Base-by-base conservation (phyloP, 768 basidiomycete genomes). In the Termitomyces sp. region DNA sequence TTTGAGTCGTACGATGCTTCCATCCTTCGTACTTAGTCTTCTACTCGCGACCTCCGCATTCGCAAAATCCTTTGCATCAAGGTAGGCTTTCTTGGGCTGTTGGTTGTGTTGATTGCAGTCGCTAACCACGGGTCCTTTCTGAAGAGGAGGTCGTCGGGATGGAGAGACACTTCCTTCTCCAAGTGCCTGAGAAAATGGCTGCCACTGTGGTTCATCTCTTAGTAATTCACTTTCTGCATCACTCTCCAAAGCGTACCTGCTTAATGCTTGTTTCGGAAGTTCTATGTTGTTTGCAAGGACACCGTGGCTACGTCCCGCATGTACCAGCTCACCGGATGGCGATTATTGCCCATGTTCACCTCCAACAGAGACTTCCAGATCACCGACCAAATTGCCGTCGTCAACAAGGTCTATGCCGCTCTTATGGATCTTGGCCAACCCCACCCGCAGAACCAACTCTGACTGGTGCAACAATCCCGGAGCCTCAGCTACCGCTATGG, bases 381-480 rank as follows among this genome's bases (percentile, higher is more conserved):
- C 45, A 22, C 59, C 18, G 52, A 59, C 37, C 75, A 79, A 59
- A 76, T 84, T 49, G 30, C 52, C 18, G 71, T 72, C 42, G 72
- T 80, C 68, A 81, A 83, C 61, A 58, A 56, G 6, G 80, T 73
- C 45, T 83, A 79, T 63, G 58, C 70, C 6, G 42, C 54, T 27
- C 58, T 71, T 22, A 47, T 83, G 74, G 70, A 64, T 53, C 2
- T 76, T 82, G 43, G 76, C 71, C 13, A 65, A 69, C 52, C 80
- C 76, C n/a, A 71, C 69, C 50, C 76, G 74, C 49, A 82, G 77
- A 4, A 61, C 70, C 59, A 82, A 79, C 63, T 47, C 73, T 24
- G 65, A 73, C 57, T 84, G 81, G 82, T 84, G 81, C 72, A 73
- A 72, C 64, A 69, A 71, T 7, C 77, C 76, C 5, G 59, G 53